Conservation (phyloP, 805 yeast species). For the Ogataea trehalophila region DNA sequence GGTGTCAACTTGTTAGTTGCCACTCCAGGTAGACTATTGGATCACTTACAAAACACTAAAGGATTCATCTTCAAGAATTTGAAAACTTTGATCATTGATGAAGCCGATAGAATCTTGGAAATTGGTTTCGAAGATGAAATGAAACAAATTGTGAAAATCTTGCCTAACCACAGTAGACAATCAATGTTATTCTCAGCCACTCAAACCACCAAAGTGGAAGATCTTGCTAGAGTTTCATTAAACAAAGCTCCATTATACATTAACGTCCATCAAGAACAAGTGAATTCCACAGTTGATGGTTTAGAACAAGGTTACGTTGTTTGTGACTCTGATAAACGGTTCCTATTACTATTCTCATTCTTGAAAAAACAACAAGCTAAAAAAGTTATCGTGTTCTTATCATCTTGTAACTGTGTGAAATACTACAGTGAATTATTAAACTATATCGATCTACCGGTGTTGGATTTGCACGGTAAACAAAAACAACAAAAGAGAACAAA, state of each 20-base stretch:
- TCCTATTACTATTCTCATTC: constrained; percentile 84
- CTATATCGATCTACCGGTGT: constrained; percentile 94
- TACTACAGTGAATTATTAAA: constrained; percentile 92
- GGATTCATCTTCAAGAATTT: constrained; percentile 93
- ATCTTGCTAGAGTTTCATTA: constrained; percentile 91
- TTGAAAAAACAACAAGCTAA: constrained; percentile 89
- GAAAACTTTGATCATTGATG: constrained; percentile 92
- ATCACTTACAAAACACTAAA: constrained; percentile 91
- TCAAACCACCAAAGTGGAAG: constrained; percentile 98
- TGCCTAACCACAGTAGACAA: constrained; percentile 92
- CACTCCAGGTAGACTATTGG: constrained; percentile 95
- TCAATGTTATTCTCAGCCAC: constrained; percentile 99
- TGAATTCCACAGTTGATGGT: constrained; percentile 90
- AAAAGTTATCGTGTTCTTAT: constrained; percentile 88
- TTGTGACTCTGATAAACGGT: constrained; percentile 94
- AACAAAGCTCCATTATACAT: constrained; percentile 92
- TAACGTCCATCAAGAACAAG: constrained; percentile 82
- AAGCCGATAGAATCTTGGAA: constrained; percentile 96
- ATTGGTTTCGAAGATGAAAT: constrained; percentile 99
- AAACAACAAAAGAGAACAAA: constrained; percentile 98
- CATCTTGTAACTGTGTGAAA: constrained; percentile 96
- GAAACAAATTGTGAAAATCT: constrained; percentile 90
- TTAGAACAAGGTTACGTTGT: constrained; percentile 98
- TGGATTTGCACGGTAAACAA: constrained; percentile 96
- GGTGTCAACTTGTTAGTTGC: constrained; percentile 95